Percentiles rank a stretch among this genome's conserved stretches.
These are phyloP conservation scores for Puccinia novopanici DNA, from an alignment of 1,284 basidiomycete genomes.

Conservation along the genomic window DNA sequence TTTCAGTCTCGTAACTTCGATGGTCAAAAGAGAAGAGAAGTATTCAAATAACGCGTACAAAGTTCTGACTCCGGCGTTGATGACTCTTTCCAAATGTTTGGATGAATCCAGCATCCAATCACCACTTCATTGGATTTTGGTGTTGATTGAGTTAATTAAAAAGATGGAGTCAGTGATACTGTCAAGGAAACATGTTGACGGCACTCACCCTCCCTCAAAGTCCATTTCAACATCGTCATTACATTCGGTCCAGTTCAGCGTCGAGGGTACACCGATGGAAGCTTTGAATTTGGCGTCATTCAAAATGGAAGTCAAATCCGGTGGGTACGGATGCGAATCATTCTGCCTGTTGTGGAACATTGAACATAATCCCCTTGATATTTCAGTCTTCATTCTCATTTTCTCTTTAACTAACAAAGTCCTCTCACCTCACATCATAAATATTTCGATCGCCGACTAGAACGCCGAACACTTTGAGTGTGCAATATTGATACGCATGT, in stretches of 20 bases:
- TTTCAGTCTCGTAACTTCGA: too few relatives aligned
- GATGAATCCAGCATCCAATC: slow-evolving; percentile 47
- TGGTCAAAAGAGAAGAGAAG: too few relatives aligned
- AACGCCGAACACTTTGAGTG: background rate
- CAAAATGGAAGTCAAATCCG: slow-evolving; percentile 8
- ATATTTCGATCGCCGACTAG: slow-evolving; percentile 6
- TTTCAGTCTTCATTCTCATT: background rate
- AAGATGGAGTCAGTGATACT: too few relatives aligned
- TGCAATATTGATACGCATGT: slow-evolving; percentile 23
- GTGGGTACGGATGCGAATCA: slow-evolving; percentile 27
- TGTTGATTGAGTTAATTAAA: too few relatives aligned
- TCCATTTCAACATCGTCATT: slow-evolving; percentile 25
- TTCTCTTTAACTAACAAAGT: too few relatives aligned
- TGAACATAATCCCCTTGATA: too few relatives aligned
- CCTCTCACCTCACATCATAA: slow-evolving; percentile 33
- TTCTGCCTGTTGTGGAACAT: background rate
- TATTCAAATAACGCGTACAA: background rate
- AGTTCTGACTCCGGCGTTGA: slow-evolving; percentile 36
- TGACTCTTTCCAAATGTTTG: slow-evolving; percentile 14
- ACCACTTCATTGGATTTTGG: slow-evolving; percentile 9
- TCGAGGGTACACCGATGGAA: slow-evolving; percentile 18
- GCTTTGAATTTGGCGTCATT: slow-evolving; percentile 17
- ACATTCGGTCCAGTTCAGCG: slow-evolving; percentile 29
- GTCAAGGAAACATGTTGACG: background rate
- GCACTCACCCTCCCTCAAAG: slow-evolving; percentile 14